Percentiles rank a stretch among this genome's conserved stretches.
Conservation (phyloP, 2,329 filamentous ascomycete species). For the Exophiala mesophila region DNA sequence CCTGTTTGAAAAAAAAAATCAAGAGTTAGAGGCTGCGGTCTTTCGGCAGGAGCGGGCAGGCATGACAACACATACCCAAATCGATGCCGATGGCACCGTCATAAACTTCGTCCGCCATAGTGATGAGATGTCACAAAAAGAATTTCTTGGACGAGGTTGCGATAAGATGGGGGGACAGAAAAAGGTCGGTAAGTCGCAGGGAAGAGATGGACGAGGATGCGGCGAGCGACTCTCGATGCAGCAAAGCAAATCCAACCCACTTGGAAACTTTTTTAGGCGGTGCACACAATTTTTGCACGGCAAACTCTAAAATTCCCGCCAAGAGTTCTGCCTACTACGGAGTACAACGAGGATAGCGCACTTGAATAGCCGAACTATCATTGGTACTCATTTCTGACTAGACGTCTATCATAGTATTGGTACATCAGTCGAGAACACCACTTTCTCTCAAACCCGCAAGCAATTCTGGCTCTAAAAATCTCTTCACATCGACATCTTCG, state of each 20-base stretch:
- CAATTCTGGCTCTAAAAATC: constrained; percentile 92
- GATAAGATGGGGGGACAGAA: neutral
- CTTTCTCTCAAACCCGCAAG: constrained; percentile 84
- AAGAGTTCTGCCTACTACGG: constrained; percentile 1
- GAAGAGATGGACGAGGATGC: constrained; percentile 1
- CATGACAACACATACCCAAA: constrained; percentile 65
- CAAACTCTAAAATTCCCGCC: constrained; percentile 2
- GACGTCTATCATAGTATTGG: no score
- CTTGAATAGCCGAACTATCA: no score
- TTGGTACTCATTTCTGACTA: no score
- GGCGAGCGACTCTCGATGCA: neutral
- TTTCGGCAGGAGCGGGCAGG: neutral
- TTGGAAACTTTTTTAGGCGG: constrained; percentile 1
- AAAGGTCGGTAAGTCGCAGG: neutral
- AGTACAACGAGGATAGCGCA: neutral
- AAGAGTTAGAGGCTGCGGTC: neutral
- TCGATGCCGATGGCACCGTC: constrained; percentile 99
- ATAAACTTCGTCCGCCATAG: constrained; percentile 96
- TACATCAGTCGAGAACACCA: constrained; percentile 66
- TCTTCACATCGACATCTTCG: constrained; percentile 92
- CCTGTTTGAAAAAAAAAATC: constrained; percentile 49
- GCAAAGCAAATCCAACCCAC: constrained; percentile 2
- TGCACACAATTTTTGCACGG: neutral
- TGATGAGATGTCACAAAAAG: neutral
- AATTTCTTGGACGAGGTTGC: neutral